Evolutionary conservation across 1,139 yeast species (phyloP).

Genomic region (Scheffersomyces parashehatae): DNA sequence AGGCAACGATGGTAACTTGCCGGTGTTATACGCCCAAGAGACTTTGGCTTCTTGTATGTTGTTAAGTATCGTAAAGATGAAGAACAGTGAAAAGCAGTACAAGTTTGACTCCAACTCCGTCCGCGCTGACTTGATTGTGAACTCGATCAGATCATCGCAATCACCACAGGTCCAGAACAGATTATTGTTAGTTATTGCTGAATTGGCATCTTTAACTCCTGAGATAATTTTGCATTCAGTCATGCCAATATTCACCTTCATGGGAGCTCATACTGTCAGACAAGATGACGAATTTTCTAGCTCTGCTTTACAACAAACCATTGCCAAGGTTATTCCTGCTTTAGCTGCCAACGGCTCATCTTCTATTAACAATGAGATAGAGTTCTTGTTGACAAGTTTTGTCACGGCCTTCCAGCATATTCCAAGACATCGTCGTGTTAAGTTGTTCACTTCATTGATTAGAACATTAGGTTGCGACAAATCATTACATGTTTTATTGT

Average conservation of each 20-base stretch:
- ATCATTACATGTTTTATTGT: conserved; percentile 71
- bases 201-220: conserved; percentile 84
- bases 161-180: conserved; percentile 96
- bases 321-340: conserved; percentile 89
- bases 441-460: conserved; percentile 75
- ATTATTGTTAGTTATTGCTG: conserved; percentile 78
- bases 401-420: conserved; percentile 93
- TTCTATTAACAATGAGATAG: conserved; percentile 62
- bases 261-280: conserved; percentile 97
- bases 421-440: conserved; percentile 94
- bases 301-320: conserved; percentile 90
- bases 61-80: conserved; percentile 59
- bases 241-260: conserved; percentile 97
- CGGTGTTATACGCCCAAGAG: conserved; percentile 90
- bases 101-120: conserved; percentile 64
- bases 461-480: conserved; percentile 70
- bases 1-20: conserved; percentile 88
- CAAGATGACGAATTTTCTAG: conserved; percentile 96
- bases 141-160: conserved; percentile 82
- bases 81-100: conserved; percentile 19
- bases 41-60: conserved; percentile 86
- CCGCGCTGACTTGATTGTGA: conserved; percentile 87
- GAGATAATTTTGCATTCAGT: conserved; percentile 92
- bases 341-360: conserved; percentile 63
- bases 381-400: conserved; percentile 82